Base-by-base conservation (phyloP, 768 basidiomycete species). In the Cantharellus anzutake region DNA sequence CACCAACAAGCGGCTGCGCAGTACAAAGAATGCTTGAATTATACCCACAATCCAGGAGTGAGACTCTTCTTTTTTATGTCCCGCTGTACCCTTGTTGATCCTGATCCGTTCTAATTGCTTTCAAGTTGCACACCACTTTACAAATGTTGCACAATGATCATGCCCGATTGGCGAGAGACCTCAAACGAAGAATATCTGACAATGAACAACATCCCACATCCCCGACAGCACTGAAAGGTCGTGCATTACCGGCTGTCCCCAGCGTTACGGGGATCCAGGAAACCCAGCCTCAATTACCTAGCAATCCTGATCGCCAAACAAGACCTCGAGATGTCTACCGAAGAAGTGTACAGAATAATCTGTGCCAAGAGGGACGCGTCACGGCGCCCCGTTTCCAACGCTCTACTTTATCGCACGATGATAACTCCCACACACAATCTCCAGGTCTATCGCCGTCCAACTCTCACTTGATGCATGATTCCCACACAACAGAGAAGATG, bases 401-500 rank as follows among this genome's bases (percentile, higher is more conserved):
- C 20, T 29, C 20, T 29, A 29, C 20, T 29, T 29, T 29, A 29
- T 29, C 20, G 20, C 52, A 7, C 35, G 35, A 7, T 7, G 52
- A 55, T 7, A 7, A 11, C 11, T 37, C 7, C 35, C 52, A 11
- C 35, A 37, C 7, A 11, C 52, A 55, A 37, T 55, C 52, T 7
- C 14, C 52, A 14, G 11, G 14, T 37, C 11, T 37, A 37, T 55
- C 52, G 7, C 52, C 1, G 14, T 55, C 7, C 7, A 55, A 7
- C 7, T 55, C 56, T 14, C 34, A 35, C 39, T 7, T 20, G 35
- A 42, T 65, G 39, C 62, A 65, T 42, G 64, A 61, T 41, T 63
- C 62, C 2, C 57, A 39, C 38, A 55, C 59, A 62, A 74, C 74
- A 1, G 72, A 73, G 63, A 78, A 79, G 62, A 78, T 81, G 1